Evolutionary conservation across 2,329 filamentous ascomycete genomes (phyloP), one percentile per base, ranked within the genome.

Genomic region (Microdochium trichocladiopsis): DNA sequence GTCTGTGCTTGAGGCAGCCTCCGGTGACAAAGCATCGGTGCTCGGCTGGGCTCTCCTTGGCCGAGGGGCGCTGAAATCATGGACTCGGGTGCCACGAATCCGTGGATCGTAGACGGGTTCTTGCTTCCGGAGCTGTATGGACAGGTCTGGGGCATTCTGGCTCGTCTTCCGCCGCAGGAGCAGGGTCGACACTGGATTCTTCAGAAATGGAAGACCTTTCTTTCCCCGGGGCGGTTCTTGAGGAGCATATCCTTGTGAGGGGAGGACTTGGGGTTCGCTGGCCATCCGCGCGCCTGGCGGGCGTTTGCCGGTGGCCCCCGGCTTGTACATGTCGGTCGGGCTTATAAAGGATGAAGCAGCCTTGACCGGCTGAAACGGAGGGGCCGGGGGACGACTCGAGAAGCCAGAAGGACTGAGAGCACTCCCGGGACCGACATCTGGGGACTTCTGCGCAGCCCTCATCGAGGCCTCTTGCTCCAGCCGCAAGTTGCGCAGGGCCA

Each of bases 11-110:
- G 41, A 45, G n/a, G 4, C 18, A 22, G 41, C 16, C 16, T 22
- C 41, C 18, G 41, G 41, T 12, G 41, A 45, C 18, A 45, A 12
- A 45, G 41, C 41, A 45, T 45, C 41, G 18, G 14, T 45, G n/a
- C 21, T 21, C 4, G 41, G 41, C 6, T 45, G 16, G 6, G 21
- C 41, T 3, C 66, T 74, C 55, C 70, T 75, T 23, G 73, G 74
- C 49, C 81, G 71, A 1, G 82, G 83, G 0, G 79, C 81, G 60
- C 82, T 86, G 59, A 85, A 87, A 63, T 83, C 84, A 62, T 87
- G 84, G 49, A 86, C 76, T 48, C 76, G 73, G 8, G 79, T 87
- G 49, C 80, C 84, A 60, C 75, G 76, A 56, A 87, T 87, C 10
- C 81, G 75, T 18, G 83, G 83, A 58, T 86, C 83, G 58, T 85